Evolutionary conservation across 352 stramenopile genomes (phyloP), one percentile per base, ranked within the genome.

Genomic region (Elongisporangium anandrum): DNA sequence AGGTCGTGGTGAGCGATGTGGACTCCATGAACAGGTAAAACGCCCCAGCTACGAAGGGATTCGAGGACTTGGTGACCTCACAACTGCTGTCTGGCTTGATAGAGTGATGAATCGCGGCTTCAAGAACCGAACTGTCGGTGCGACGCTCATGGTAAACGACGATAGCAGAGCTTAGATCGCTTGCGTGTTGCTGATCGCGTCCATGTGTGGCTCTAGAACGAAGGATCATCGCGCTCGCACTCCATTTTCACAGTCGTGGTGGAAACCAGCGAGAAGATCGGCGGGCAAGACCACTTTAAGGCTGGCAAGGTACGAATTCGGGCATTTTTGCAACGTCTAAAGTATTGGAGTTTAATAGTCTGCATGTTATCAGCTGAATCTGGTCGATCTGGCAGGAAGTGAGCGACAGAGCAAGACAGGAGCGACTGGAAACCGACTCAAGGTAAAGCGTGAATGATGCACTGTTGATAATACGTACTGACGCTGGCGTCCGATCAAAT

Each of bases 191-290:
- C 26, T 20, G 34, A 22, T 17, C 17, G 17, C 38, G 24, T 50
- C 13, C 10, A 51, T 29, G 39, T 21, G 60, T 45, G 17, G 45
- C 19, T 52, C 7, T 48, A 90, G 81, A 94, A 94, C 56, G 81
- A 92, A 79, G 77, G 79, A 3, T 93, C 82, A 10, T 92, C 82
- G 0, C 79, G 85, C 17, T 94, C 85, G 17, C 86, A 95, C 64
- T 93, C 82, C 13, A 95, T 95, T 34, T 95, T 95, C 64, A 91
- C 85, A 15, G 74, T 95, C 6, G 78, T 91, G 2, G 79, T 95
- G 5, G 82, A 95, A 64, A 87, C 81, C 15, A 90, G 77, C 39
- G 77, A 94, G 63, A 94, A 90, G 52, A 73, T 91, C 22, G 79
- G 69, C 12, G 79, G 72, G 2, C 61, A 92, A 52, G 81, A 95